These are phyloP conservation scores for Cryptococcus sp. DNA, from an alignment of 1,284 basidiomycete genomes.

Conservation along the genomic window DNA sequence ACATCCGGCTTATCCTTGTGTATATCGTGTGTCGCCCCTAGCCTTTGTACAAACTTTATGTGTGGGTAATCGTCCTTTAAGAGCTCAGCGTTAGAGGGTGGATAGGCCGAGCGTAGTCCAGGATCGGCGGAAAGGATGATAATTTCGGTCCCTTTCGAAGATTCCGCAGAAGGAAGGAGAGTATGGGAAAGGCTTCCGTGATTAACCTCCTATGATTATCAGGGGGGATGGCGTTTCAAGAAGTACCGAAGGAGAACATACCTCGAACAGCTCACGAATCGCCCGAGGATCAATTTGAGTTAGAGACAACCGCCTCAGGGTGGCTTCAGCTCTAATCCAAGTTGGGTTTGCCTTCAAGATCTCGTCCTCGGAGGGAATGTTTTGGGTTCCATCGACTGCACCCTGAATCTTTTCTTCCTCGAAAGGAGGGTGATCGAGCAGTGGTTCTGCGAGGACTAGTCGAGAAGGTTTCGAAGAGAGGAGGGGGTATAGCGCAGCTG, in stretches of 20 bases:
- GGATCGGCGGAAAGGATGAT: slow-evolving; percentile 13
- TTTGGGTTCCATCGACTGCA: neutral
- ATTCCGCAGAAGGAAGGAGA: neutral
- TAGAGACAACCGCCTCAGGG: slow-evolving; percentile 6
- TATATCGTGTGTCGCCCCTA: slow-evolving; percentile 9
- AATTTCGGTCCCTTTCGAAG: slow-evolving; percentile 1
- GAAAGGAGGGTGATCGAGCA: slow-evolving; percentile 3
- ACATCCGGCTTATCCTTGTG: slow-evolving; percentile 11
- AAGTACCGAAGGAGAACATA: slow-evolving; percentile 2
- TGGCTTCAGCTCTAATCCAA: slow-evolving; percentile 8
- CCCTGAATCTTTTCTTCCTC: neutral
- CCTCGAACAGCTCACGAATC: slow-evolving; percentile 7
- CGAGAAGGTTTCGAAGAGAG: slow-evolving; percentile 3
- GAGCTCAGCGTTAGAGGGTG: slow-evolving; percentile 1
- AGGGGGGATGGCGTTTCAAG: too few relatives aligned
- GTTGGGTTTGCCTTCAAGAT: slow-evolving; percentile 5
- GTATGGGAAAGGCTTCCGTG: neutral
- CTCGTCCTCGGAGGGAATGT: slow-evolving; percentile 6
- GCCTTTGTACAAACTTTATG: slow-evolving; percentile 3
- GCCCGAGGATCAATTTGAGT: slow-evolving; percentile 4
- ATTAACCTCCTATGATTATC: neutral
- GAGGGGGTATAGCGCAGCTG: slow-evolving; percentile 2
- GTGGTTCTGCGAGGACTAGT: slow-evolving; percentile 11
- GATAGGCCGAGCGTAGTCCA: slow-evolving; percentile 4
- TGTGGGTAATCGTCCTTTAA: slow-evolving; percentile 8